Evolutionary conservation across 192 early-diverging fungal genomes (phyloP).

Genomic region (Linderina pennispora): DNA sequence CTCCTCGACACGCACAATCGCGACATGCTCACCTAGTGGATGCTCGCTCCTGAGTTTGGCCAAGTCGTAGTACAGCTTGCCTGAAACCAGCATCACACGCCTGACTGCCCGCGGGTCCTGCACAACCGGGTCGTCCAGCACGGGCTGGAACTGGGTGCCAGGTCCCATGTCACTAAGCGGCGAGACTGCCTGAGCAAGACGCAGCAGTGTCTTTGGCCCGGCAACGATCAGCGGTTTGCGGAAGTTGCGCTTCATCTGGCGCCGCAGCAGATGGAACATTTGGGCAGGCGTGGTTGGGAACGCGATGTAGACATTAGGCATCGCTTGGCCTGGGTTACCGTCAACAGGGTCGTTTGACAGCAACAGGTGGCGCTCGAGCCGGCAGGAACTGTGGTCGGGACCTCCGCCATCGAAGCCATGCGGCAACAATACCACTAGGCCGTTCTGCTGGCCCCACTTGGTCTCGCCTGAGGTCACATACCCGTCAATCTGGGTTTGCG

Average conservation of each 20-base stretch:
- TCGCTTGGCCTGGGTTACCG: conserved; percentile 41
- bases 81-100: conserved; percentile 77
- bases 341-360: conserved; percentile 72
- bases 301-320: conserved; percentile 89
- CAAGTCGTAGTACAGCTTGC: conserved; percentile 93
- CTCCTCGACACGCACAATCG: conserved; percentile 89
- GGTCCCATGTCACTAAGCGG: conserved; percentile 78
- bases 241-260: conserved; percentile 86
- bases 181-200: conserved; percentile 63
- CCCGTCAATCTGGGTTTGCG: conserved; percentile 93
- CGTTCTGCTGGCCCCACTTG: conserved; percentile 93
- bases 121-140: conserved; percentile 63
- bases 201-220: conserved; percentile 66
- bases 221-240: conserved; percentile 90
- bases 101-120: conserved; percentile 36
- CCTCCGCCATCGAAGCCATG: conserved; percentile 96
- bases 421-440: conserved; percentile 87
- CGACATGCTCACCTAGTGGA: conserved; percentile 62
- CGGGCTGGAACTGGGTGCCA: conserved; percentile 79
- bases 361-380: conserved; percentile 91
- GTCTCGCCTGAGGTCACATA: conserved; percentile 81
- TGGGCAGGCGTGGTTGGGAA: conserved; percentile 92
- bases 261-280: conserved; percentile 91
- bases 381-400: conserved; percentile 87
- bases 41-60: conserved; percentile 65